Evolutionary conservation across 163 green algal species (phyloP), one percentile per base, ranked within the genome.

Genomic region (Prototheca cutis): DNA sequence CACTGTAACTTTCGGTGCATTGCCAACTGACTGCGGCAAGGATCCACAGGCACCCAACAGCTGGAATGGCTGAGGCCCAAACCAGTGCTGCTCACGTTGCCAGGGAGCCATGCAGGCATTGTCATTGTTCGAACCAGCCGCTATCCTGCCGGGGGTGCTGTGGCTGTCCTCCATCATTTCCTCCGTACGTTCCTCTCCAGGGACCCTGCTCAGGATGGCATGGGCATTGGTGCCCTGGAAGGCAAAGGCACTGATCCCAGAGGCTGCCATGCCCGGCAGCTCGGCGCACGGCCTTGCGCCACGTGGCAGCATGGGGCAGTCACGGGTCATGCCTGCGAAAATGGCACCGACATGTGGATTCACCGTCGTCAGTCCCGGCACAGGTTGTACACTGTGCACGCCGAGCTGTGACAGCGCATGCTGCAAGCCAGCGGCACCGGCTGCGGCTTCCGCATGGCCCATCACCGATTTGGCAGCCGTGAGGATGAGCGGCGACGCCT

Each of bases 201-300:
- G 42, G 17, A 8, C 42, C 42, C 18, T 21, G 42, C 10, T 24
- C 24, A 69, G 33, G 27, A 80, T 23, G 7, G 60, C 69, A 40
- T 80, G 70, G 4, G 72, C 83, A 58, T 90, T 90, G 45, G 83
- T 90, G 65, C 83, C 86, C 61, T 91, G 82, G 70, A 95, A 94
- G 2, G 86, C 86, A 75, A 95, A 94, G 7, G 78, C 82, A 66
- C 74, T 86, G 28, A 83, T 67, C 27, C 82, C 84, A 15, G 13
- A 45, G 36, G 36, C 36, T 15, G 17, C 36, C 13, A 1, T 15
- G 17, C 36, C 36, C 36, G 17, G 36, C 13, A 10, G 36, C 36
- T 45, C 36, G 13, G 36, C 36, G 13, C 36, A n/a, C n/a, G n/a
- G n/a, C n/a, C n/a, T n/a, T n/a, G n/a, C n/a, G n/a, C n/a, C n/a